Base-by-base conservation (phyloP, 306 rosid genomes). In the Pueraria montana region DNA sequence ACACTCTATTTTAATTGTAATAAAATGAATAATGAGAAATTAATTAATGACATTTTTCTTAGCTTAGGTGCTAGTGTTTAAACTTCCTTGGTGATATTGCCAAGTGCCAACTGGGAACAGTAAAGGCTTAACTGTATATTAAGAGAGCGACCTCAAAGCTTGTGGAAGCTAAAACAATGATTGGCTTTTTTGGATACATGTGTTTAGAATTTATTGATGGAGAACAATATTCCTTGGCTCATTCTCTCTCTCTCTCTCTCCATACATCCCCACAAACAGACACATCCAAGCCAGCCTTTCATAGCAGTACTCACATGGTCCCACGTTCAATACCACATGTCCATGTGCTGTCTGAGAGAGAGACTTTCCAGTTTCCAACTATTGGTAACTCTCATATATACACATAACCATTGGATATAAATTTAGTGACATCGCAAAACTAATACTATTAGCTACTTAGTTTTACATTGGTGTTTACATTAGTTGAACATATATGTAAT, bases 311-410 rank as follows among this genome's bases (percentile, higher is more conserved):
- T 46, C 94, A 87, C 94, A 91, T 92, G 95, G 95, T 87, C 91
- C 86, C 91, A 66, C 23, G 82, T 59, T 87, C 67, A 78, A 58
- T 6, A 36, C 55, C 93, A 90, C 93, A 87, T 87, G 90, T 65
- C 66, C 95, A 92, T 92, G 97, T 90, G 92, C 93, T 76, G 82
- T 85, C 92, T 85, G 89, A 90, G 86, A 30, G 86, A 30, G 78
- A 49, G 87, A 86, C 93, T 82, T 86, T 82, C 81, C 86, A 86
- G 84, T 82, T 89, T 84, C 80, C 87, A 50, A 84, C 87, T 17
- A 75, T 24, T 62, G 18, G 13, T 76, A 79, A 75, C 70, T 64
- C 32, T 34, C 40, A 34, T 34, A 6, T 34, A 3, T 30, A 14
- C 0, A 56, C 8, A 18, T 20, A 56, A 56, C 14, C 69, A 63